These are phyloP conservation scores for Dendrobium nobile DNA, from an alignment of 106 monocot genomes.

Conservation along the genomic window DNA sequence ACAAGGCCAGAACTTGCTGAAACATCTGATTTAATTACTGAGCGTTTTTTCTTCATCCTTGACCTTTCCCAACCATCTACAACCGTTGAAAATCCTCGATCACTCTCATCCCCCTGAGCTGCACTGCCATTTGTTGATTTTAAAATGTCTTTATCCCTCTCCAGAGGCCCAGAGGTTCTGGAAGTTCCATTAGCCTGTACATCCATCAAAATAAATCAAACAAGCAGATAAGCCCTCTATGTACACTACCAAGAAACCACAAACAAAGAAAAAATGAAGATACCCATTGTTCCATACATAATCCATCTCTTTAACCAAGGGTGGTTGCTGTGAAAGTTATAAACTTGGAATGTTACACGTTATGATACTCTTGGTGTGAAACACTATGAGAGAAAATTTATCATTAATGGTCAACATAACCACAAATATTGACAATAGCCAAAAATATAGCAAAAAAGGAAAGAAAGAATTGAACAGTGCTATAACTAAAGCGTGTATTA, in stretches of 20 bases:
- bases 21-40: slow-evolving; percentile 42
- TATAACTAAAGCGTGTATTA: not conserved
- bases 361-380: not conserved
- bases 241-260: not conserved
- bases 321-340: not conserved
- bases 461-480: not conserved
- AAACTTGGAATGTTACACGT: not conserved
- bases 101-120: slow-evolving; percentile 38
- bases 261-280: not conserved
- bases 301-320: not conserved
- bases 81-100: slow-evolving; percentile 14
- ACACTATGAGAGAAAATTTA: not conserved
- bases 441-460: not conserved
- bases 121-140: slow-evolving; percentile 26
- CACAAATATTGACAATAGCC: too few species aligned
- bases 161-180: slow-evolving; percentile 30
- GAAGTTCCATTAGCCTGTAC: slow-evolving; percentile 24
- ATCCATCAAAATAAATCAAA: slow-evolving; percentile 40
- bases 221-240: not conserved
- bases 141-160: slow-evolving; percentile 42
- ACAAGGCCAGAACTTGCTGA: slow-evolving; percentile 24
- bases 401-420: not conserved
- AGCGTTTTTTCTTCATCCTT: slow-evolving; percentile 63
- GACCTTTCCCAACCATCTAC: slow-evolving; percentile 56
- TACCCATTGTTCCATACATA: not conserved